Evolutionary conservation across 1,284 basidiomycete genomes (phyloP), one percentile per base, ranked within the genome.

Genomic region (Pholiota adiposa): DNA sequence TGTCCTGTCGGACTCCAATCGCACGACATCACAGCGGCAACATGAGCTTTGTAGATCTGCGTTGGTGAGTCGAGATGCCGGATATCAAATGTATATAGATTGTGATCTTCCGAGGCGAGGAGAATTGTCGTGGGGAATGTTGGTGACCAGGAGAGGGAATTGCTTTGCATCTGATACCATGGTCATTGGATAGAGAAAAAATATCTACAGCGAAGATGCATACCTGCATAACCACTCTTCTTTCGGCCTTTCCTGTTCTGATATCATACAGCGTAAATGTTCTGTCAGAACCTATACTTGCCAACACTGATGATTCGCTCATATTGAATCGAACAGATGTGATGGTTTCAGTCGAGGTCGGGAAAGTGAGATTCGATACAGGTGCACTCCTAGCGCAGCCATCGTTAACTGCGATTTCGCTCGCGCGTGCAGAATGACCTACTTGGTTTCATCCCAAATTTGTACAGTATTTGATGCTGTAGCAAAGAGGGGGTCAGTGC

Each of bases 61-160:
- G 89, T 93, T 1, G 97, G 96, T 0, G 84, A 83, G 9, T 83
- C 79, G 51, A 99, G 82, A 60, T 93, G 88, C 46, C 97, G 87
- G 63, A 99, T 93, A 72, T 99, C 97, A 73, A 97, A 99, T 0
- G 97, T 98, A 77, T 99, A 99, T 41, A 99, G 81, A 70, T 98
- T 98, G 79, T 98, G 96, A 73, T 99, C 97, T 78, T 99, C 97
- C 1, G 95, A 97, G 12, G 94, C 97, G 14, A 98, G 85, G 2
- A 98, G 86, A 38, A 98, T 79, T 3, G 90, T 84, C 0, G 96
- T 98, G 0, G 97, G 97, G 72, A 97, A 91, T 0, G 94, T 95
- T 0, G 97, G 97, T 52, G 94, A 98, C 95, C 96, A 99, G 19
- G 94, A 85, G 4, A 99, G 82, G 36, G 92, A 85, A 68, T 99